Evolutionary conservation across 805 yeast genomes (phyloP).

Genomic region (Cyberlindnera mycetangii): DNA sequence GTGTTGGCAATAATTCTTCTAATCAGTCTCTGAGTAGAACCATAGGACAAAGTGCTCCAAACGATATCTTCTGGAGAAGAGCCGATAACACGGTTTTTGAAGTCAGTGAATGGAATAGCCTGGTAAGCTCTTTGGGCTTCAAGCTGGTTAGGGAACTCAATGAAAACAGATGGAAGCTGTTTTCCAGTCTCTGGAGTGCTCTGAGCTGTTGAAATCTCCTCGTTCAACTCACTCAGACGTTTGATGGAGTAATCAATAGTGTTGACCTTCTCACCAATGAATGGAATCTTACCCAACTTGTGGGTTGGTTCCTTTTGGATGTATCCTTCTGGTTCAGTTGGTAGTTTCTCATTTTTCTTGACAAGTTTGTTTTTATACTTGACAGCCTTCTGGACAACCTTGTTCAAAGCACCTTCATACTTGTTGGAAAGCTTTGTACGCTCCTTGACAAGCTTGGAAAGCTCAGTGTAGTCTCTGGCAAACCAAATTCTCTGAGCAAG

Average conservation of each 20-base stretch:
- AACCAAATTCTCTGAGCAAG: constrained; percentile 56
- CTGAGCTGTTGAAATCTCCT: constrained; percentile 48
- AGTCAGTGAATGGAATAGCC: constrained; percentile 57
- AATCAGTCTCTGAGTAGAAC: constrained; percentile 52
- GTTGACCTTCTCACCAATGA: constrained; percentile 81
- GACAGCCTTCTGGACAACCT: constrained; percentile 56
- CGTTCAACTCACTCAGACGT: constrained; percentile 65
- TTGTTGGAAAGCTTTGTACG: constrained; percentile 58
- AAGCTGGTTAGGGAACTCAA: constrained; percentile 75
- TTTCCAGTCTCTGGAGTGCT: constrained; percentile 45
- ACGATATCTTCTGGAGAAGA: constrained; percentile 77
- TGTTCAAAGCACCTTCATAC: constrained; percentile 64
- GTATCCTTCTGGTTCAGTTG: constrained; percentile 61
- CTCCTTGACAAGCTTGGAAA: constrained; percentile 56
- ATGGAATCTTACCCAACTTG: constrained; percentile 55
- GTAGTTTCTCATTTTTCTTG: constrained; percentile 52
- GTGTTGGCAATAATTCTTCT: constrained; percentile 60
- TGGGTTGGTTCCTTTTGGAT: constrained; percentile 85
- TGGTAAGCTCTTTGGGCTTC: constrained; percentile 90
- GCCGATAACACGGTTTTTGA: constrained; percentile 49
- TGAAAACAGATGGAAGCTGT: constrained; percentile 56
- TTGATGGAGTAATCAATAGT: constrained; percentile 73
- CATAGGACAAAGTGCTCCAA: constrained; percentile 73
- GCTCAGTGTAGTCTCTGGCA: constrained; percentile 59
- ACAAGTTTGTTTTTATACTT: constrained; percentile 50